Percentiles rank a stretch among this genome's conserved stretches.
Conservation (phyloP, 169 alveolate species). For the Theileria parva region DNA sequence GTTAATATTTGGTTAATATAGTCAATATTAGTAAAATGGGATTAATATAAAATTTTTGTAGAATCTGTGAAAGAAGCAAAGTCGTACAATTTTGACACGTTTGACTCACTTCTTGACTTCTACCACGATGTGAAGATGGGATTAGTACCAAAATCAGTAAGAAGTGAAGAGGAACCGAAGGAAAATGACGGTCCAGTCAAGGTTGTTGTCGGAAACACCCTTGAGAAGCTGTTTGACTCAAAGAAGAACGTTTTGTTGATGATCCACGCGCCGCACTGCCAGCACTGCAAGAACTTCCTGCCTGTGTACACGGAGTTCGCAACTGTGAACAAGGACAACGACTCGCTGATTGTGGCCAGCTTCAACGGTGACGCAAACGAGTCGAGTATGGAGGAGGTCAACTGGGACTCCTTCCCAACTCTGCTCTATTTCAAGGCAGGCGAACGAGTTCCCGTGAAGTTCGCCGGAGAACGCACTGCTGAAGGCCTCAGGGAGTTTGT, state of each 20-base stretch:
- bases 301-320: conserved; percentile 74
- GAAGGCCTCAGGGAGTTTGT: conserved; percentile 72
- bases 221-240: conserved; percentile 57
- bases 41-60: background rate
- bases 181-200: conserved; percentile 68
- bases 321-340: conserved; percentile 62
- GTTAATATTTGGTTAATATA: no score
- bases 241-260: conserved; percentile 69
- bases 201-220: conserved; percentile 75
- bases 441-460: conserved; percentile 62
- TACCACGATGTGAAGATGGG: conserved; percentile 77
- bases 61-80: background rate
- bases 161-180: conserved; percentile 77
- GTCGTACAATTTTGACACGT: conserved; percentile 44
- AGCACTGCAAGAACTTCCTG: conserved; percentile 77
- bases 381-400: conserved; percentile 70
- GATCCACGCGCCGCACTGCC: conserved; percentile 79
- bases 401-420: conserved; percentile 80
- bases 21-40: no score
- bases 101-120: conserved; percentile 61
- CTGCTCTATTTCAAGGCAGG: conserved; percentile 74
- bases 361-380: conserved; percentile 79
- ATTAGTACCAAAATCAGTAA: conserved; percentile 62
- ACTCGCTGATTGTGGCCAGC: conserved; percentile 66
- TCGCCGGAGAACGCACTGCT: conserved; percentile 73